Evolutionary conservation across 1,284 basidiomycete species (phyloP).

Genomic region (Pseudozyma tsukubaensis): DNA sequence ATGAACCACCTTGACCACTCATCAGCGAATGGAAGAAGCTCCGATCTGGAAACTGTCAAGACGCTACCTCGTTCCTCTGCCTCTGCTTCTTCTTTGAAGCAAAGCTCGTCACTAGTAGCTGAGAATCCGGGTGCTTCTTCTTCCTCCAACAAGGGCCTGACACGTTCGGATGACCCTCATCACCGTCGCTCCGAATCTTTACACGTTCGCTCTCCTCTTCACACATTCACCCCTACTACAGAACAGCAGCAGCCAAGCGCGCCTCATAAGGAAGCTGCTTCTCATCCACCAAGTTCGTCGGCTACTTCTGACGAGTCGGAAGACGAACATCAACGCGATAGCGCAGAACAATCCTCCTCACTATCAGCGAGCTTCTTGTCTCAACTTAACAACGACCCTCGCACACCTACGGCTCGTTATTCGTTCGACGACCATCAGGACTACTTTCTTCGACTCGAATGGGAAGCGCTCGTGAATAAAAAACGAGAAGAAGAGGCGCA

Average conservation of each 20-base stretch:
- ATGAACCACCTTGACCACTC: neutral
- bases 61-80: neutral
- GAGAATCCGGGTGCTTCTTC: too few relatives aligned
- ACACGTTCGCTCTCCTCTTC: too few relatives aligned
- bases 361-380: conserved; percentile 35
- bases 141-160: too few relatives aligned
- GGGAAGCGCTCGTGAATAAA: conserved; percentile 32
- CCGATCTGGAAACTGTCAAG: neutral
- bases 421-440: conserved; percentile 52
- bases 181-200: too few relatives aligned
- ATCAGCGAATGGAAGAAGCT: too few relatives aligned
- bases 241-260: too few relatives aligned
- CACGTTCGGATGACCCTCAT: too few relatives aligned
- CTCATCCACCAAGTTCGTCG: too few relatives aligned
- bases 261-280: too few relatives aligned
- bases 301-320: conserved; percentile 11
- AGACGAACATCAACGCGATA: neutral
- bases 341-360: conserved; percentile 13
- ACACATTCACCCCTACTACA: too few relatives aligned
- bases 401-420: conserved; percentile 31
- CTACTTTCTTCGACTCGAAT: conserved; percentile 42
- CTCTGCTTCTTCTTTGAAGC: neutral
- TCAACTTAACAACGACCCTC: conserved; percentile 19
- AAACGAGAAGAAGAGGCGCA: neutral
- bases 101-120: neutral